Evolutionary conservation across 2,329 filamentous ascomycete species (phyloP).

Genomic region (Fusarium tanahbumbuense): DNA sequence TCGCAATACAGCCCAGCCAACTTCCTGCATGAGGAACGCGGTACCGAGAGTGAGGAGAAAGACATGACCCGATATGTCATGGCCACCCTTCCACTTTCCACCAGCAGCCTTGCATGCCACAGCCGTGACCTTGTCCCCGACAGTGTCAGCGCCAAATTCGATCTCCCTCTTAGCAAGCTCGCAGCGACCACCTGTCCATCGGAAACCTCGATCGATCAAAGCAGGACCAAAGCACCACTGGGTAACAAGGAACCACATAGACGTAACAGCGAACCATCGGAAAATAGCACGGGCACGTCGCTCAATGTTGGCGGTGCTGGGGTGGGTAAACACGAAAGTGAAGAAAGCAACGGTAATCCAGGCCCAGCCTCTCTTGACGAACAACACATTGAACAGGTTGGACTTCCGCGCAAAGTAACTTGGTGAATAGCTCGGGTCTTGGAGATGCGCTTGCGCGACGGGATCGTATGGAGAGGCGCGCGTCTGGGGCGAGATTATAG

Average conservation of each 20-base stretch:
- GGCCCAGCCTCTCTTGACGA: constrained; percentile 95
- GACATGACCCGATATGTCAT: constrained; percentile 96
- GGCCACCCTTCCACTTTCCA: constrained; percentile 89
- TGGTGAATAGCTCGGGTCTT: constrained; percentile 67
- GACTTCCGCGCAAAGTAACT: constrained; percentile 94
- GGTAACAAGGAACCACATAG: constrained; percentile 86
- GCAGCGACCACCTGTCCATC: constrained; percentile 88
- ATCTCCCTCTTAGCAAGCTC: constrained; percentile 66
- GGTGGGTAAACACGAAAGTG: constrained; percentile 76
- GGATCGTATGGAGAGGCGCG: constrained; percentile 72
- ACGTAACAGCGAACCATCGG: constrained; percentile 79
- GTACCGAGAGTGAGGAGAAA: constrained; percentile 90
- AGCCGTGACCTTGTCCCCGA: constrained; percentile 71
- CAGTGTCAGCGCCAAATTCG: constrained; percentile 58
- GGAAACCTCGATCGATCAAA: constrained; percentile 89
- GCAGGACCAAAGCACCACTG: constrained; percentile 97
- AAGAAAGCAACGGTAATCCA: constrained; percentile 86
- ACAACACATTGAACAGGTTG: constrained; percentile 91
- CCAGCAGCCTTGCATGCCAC: constrained; percentile 85
- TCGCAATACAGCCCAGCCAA: constrained; percentile 68
- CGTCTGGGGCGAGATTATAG: constrained; percentile 78
- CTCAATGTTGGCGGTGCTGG: constrained; percentile 56
- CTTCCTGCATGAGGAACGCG: constrained; percentile 83
- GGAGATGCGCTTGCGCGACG: constrained; percentile 71
- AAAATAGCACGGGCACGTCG: constrained; percentile 66